These are phyloP conservation scores for Pestalotiopsis sp. DNA, from an alignment of 2,329 filamentous ascomycete genomes.

Conservation along the genomic window DNA sequence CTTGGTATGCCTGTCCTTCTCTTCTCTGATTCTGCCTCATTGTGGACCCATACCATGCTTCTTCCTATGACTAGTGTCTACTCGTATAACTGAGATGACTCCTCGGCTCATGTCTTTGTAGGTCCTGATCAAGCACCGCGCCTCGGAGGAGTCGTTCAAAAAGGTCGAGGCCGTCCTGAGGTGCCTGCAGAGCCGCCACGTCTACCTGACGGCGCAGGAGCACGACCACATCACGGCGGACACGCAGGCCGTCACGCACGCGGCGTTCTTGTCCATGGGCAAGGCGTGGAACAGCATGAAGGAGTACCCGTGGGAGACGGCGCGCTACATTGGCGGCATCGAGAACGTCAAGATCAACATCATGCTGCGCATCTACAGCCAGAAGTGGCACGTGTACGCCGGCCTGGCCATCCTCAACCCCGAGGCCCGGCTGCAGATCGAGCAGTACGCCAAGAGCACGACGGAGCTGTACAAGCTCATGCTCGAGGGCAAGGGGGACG, in stretches of 20 bases:
- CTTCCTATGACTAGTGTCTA: not conserved
- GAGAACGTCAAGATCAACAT: conserved; percentile 99
- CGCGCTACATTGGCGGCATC: conserved; percentile 94
- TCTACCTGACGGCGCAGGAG: conserved; percentile 82
- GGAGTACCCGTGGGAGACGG: conserved; percentile 95
- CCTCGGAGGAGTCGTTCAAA: conserved; percentile 72
- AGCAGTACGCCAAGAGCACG: conserved; percentile 89
- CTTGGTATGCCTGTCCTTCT: conserved; percentile 59
- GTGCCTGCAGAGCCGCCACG: conserved; percentile 83
- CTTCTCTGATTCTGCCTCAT: not conserved
- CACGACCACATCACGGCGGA: conserved; percentile 98
- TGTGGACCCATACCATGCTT: not conserved
- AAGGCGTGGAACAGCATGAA: conserved; percentile 95
- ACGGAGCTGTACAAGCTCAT: conserved; percentile 97
- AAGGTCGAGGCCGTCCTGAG: conserved; percentile 82
- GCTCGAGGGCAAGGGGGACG: conserved; percentile 79
- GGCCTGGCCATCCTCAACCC: conserved; percentile 97
- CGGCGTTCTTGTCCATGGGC: conserved; percentile 96
- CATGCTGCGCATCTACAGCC: conserved; percentile 93
- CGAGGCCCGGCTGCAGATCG: conserved; percentile 87
- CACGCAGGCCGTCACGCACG: conserved; percentile 97
- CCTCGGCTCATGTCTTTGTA: conserved; percentile 29
- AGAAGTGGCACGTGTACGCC: conserved; percentile 99
- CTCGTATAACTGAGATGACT: not conserved
- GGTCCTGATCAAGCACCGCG: conserved; percentile 89